These are phyloP conservation scores for Piloderma croceum DNA, from an alignment of 768 basidiomycete species.

Conservation along the genomic window DNA sequence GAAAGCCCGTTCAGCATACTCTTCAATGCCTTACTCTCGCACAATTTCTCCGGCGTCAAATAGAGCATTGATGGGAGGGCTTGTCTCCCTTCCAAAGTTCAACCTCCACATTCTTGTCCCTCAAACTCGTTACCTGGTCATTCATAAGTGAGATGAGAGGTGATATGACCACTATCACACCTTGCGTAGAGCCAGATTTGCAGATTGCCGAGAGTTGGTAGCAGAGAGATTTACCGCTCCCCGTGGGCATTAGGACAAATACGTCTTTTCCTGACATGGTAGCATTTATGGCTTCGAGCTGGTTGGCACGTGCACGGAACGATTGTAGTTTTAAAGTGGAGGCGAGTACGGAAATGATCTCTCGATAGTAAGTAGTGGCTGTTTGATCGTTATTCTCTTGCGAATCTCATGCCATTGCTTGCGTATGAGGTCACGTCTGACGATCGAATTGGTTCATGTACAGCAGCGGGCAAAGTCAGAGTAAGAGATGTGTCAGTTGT, in stretches of 20 bases:
- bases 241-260: constrained; percentile 95
- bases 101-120: constrained; percentile 56
- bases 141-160: constrained; percentile 85
- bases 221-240: constrained; percentile 86
- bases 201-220: constrained; percentile 91
- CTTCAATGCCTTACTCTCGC: constrained; percentile 52
- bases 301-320: constrained; percentile 83
- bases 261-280: constrained; percentile 79
- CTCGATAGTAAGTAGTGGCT: constrained; percentile 44
- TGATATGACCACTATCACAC: constrained; percentile 86
- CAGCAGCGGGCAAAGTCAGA: too few species aligned
- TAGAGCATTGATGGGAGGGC: too few species aligned
- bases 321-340: constrained; percentile 54
- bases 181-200: constrained; percentile 58
- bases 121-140: constrained; percentile 76
- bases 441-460: too few species aligned
- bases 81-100: too few species aligned
- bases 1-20: constrained; percentile 56
- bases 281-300: constrained; percentile 79
- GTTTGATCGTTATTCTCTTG: too few species aligned
- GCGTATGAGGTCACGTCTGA: too few species aligned
- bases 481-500: too few species aligned
- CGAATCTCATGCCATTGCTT: too few species aligned
- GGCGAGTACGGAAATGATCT: constrained; percentile 51
- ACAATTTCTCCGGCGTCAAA: constrained; percentile 87